A percentile compares a stretch with the other conserved stretches of the same genome.
Evolutionary conservation across 2,329 filamentous ascomycete species (phyloP).

Genomic region (Paecilomyces niveus): DNA sequence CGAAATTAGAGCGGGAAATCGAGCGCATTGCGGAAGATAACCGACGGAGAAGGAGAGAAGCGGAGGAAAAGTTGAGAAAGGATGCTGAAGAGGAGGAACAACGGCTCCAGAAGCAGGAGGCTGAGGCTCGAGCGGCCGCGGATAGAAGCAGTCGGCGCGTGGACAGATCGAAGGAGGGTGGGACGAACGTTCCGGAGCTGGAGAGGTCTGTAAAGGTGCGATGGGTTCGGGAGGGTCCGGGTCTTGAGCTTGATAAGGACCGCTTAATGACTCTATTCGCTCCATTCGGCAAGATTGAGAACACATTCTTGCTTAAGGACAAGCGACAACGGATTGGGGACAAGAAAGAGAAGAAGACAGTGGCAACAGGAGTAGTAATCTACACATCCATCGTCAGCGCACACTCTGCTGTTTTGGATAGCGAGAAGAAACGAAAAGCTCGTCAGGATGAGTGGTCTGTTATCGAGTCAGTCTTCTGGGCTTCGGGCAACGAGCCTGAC

Average conservation of each 20-base stretch:
- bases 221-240: conserved; percentile 44
- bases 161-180: conserved; percentile 29
- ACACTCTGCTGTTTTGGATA: conserved; percentile 49
- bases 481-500: conserved; percentile 47
- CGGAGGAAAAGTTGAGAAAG: conserved; percentile 39
- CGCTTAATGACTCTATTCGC: conserved; percentile 42
- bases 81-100: conserved; percentile 35
- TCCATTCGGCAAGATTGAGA: conserved; percentile 52
- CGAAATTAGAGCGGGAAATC: conserved; percentile 48
- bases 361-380: conserved; percentile 49
- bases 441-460: conserved; percentile 37
- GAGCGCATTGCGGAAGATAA: conserved; percentile 48
- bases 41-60: conserved; percentile 44
- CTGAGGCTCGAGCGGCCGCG: conserved; percentile 34
- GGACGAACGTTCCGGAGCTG: conserved; percentile 43
- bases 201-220: conserved; percentile 54
- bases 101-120: conserved; percentile 32
- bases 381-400: conserved; percentile 53
- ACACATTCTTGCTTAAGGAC: conserved; percentile 48
- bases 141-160: conserved; percentile 24
- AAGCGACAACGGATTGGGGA: conserved; percentile 47
- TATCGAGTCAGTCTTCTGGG: conserved; percentile 51
- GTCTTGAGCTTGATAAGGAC: conserved; percentile 42
- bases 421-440: conserved; percentile 26
- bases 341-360: conserved; percentile 44